Conservation (phyloP, 1,284 basidiomycete species). For the Salmacisia buchloeana region DNA sequence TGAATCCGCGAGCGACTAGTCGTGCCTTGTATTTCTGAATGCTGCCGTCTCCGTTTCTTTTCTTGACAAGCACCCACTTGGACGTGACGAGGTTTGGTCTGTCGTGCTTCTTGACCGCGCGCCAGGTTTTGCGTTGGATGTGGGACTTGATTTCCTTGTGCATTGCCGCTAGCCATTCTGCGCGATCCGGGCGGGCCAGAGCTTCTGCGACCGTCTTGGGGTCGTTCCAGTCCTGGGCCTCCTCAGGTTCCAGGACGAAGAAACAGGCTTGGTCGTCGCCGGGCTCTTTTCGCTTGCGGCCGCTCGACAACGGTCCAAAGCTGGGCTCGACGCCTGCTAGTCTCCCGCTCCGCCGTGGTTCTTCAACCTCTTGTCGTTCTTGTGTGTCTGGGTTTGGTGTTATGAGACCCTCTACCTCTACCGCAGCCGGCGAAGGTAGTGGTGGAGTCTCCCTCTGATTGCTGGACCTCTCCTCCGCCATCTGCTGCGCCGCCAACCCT, state of each 20-base stretch:
- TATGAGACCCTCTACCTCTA: not conserved
- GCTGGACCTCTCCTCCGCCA: too few species aligned
- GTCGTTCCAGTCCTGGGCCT: not conserved
- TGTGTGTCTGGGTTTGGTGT: not conserved
- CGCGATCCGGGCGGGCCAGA: not conserved
- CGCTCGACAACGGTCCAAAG: not conserved
- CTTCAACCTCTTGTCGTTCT: not conserved
- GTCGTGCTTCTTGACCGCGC: not conserved
- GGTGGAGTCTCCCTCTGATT: too few species aligned
- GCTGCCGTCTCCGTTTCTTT: not conserved
- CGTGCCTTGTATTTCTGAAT: conserved; percentile 12
- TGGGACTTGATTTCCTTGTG: not conserved
- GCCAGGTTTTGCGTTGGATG: not conserved
- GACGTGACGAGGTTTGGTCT: conserved; percentile 5
- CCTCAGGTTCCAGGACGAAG: not conserved
- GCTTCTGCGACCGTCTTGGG: not conserved
- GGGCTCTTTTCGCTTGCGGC: not conserved
- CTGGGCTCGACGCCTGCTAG: not conserved
- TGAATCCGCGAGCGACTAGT: conserved; percentile 10
- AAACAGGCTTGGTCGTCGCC: not conserved
- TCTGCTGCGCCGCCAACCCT: too few species aligned
- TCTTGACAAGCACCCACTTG: conserved; percentile 11
- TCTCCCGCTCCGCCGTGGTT: not conserved
- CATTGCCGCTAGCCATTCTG: not conserved
- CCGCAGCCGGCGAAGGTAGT: not conserved